Percentiles rank a stretch among this genome's conserved stretches.
These are phyloP conservation scores for Glebionis coronaria DNA, from an alignment of 129 eudicot genomes.

Conservation along the genomic window DNA sequence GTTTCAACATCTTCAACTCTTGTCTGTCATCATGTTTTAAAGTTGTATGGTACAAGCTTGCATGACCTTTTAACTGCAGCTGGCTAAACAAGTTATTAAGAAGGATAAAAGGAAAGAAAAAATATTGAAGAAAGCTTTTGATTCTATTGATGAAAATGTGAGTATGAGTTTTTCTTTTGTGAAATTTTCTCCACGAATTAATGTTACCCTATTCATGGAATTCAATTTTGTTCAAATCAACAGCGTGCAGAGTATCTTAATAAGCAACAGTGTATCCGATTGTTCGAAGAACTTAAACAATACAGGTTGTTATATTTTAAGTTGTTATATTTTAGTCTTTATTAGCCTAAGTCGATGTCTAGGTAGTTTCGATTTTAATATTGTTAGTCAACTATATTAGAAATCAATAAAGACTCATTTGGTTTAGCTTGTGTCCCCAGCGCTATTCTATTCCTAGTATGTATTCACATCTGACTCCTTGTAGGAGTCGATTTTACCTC, in stretches of 20 bases:
- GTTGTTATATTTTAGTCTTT: too few species aligned
- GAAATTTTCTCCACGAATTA: not conserved
- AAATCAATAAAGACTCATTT: too few species aligned
- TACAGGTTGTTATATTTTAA: conserved; percentile 95
- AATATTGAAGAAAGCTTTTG: conserved; percentile 74
- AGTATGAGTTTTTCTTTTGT: conserved; percentile 27
- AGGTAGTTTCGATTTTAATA: too few species aligned
- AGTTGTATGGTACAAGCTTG: conserved; percentile 10
- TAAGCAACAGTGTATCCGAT: conserved; percentile 57
- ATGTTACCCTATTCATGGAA: conserved; percentile 8
- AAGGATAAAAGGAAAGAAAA: conserved; percentile 64
- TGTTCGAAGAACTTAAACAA: conserved; percentile 77
- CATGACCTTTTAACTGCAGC: conserved; percentile 40
- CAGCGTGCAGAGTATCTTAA: conserved; percentile 52
- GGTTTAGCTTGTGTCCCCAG: too few species aligned
- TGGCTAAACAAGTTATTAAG: conserved; percentile 68
- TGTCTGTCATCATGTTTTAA: conserved; percentile 1
- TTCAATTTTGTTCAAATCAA: conserved; percentile 11
- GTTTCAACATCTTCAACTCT: not conserved
- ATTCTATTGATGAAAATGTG: conserved; percentile 52
- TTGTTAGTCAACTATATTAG: too few species aligned
- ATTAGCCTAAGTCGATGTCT: too few species aligned
- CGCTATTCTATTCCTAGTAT: too few species aligned
- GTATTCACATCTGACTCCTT: too few species aligned
- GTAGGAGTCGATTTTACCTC: too few species aligned